Conservation (phyloP, 371 early-diverging fungal species). For the Rhizopus delemar region DNA sequence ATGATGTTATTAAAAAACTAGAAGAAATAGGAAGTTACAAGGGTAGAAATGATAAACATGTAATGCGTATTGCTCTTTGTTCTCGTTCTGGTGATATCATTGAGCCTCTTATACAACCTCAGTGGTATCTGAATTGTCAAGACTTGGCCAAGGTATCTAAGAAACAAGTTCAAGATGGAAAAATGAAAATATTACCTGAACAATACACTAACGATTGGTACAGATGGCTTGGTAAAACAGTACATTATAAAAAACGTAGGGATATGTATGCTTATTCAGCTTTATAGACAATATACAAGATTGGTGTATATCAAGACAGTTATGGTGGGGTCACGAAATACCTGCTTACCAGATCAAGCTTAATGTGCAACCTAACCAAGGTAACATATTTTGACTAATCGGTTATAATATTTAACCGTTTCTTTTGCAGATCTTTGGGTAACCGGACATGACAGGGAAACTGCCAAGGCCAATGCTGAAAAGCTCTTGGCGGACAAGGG, state of each 20-base stretch:
- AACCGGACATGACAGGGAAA: conserved; percentile 60
- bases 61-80: conserved; percentile 84
- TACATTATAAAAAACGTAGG: not conserved
- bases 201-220: conserved; percentile 89
- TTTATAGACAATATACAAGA: conserved; percentile 84
- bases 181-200: conserved; percentile 79
- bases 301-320: conserved; percentile 99
- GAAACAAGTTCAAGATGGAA: conserved; percentile 69
- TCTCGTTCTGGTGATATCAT: conserved; percentile 96
- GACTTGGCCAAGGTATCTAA: conserved; percentile 77
- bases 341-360: conserved; percentile 92
- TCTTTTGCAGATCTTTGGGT: conserved; percentile 60
- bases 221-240: conserved; percentile 87
- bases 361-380: conserved; percentile 22
- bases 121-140: conserved; percentile 95
- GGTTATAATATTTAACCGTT: not conserved
- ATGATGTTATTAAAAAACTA: conserved; percentile 68
- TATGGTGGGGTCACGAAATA: conserved; percentile 99
- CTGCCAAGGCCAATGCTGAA: conserved; percentile 60
- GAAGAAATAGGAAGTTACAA: conserved; percentile 66
- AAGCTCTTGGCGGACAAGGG: conserved; percentile 32
- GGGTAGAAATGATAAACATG: conserved; percentile 78
- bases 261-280: conserved; percentile 3
- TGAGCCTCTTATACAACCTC: conserved; percentile 96
- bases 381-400: conserved; percentile 4